These are phyloP conservation scores for Candida silvicultrix DNA, from an alignment of 805 yeast species.

Conservation along the genomic window DNA sequence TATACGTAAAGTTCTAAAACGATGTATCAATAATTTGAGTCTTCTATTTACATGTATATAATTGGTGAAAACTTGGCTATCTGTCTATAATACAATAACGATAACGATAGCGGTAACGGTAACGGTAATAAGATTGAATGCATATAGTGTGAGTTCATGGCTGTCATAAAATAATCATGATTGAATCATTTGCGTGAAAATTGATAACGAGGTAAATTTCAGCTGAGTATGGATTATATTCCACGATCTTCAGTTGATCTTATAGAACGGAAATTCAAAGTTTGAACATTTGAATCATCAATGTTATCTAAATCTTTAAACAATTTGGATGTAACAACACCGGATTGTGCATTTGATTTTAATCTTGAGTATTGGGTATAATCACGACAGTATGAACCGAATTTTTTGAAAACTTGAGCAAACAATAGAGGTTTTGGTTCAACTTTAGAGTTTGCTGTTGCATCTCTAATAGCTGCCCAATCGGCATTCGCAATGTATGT, in stretches of 20 bases:
- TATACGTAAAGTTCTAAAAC: too few relatives aligned
- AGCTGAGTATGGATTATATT: too few relatives aligned
- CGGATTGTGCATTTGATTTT: background rate
- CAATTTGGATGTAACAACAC: background rate
- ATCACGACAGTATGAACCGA: slow-evolving; percentile 21
- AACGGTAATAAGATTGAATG: too few relatives aligned
- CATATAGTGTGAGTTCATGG: too few relatives aligned
- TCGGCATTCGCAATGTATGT: slow-evolving; percentile 73
- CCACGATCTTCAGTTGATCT: background rate
- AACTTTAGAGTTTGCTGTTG: slow-evolving; percentile 36
- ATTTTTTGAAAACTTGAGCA: slow-evolving; percentile 15
- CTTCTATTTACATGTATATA: too few relatives aligned
- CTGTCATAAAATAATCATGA: too few relatives aligned
- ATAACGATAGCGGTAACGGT: too few relatives aligned
- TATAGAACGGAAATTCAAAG: background rate
- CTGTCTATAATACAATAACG: too few relatives aligned
- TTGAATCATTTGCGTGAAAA: too few relatives aligned
- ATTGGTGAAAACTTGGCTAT: too few relatives aligned
- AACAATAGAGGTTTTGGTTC: slow-evolving; percentile 8
- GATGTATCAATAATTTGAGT: too few relatives aligned
- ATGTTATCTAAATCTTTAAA: background rate
- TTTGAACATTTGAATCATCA: slow-evolving; percentile 1
- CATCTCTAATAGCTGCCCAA: slow-evolving; percentile 79
- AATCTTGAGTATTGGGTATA: background rate
- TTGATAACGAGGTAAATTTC: too few relatives aligned